Evolutionary conservation across 768 basidiomycete species (phyloP), one percentile per base, ranked within the genome.

Genomic region (Calocybe indica): DNA sequence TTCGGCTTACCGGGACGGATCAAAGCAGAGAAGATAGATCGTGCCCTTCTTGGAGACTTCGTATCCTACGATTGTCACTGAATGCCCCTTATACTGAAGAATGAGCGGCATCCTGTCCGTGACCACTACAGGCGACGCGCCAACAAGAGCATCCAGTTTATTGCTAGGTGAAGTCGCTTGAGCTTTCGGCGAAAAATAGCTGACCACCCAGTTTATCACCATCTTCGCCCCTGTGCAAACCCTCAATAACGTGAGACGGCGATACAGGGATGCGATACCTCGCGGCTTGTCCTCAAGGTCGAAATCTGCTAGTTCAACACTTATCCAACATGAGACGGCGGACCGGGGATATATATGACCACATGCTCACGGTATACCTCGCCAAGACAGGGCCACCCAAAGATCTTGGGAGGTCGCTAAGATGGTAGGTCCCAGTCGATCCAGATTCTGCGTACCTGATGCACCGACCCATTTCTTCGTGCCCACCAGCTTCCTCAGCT

Each of bases 61-160:
- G 55, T 86, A 93, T 1, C 92, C 92, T 2, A 96, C 74, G 9
- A 96, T 80, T 4, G 85, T 85, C 22, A 87, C 67, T n/a, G 92
- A 96, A 66, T 96, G 92, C 0, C 91, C 90, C 6, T 74, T 62
- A 57, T 89, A 82, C 69, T 95, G 85, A 43, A 95, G 68, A 37
- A 95, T 83, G 30, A 96, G 58, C 7, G 92, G 92, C 78, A 91
- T 83, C 55, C 76, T 80, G 14, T 78, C 63, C 0, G 87, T 84
- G 28, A 71, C 60, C 7, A 71, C 55, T 6, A 93, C 72, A 4
- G 82, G 72, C 0, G 72, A 67, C 2, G 75, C 73, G 1, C 63
- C 65, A 38, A 70, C 71, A 48, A 88, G 68, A 10, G 70, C 72
- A 38, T 84, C 76, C 43, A 80, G 74, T 35, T 80, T 62, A 30